Percentiles rank a stretch among this genome's conserved stretches.
Evolutionary conservation across 805 yeast genomes (phyloP).

Genomic region (Debaryomyces maramus): DNA sequence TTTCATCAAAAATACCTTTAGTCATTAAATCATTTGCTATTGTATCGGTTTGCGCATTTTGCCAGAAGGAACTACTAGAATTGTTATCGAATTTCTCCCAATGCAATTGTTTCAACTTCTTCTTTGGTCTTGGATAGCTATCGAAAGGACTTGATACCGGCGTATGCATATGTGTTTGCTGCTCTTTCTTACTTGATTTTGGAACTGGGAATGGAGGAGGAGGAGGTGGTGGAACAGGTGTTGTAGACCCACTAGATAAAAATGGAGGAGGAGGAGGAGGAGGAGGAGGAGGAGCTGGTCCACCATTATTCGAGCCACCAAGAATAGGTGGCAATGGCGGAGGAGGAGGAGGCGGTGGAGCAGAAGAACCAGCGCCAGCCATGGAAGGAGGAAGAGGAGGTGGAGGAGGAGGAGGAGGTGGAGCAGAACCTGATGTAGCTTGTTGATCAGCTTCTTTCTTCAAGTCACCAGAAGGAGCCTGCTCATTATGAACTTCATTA

Average conservation of each 20-base stretch:
- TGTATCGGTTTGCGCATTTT: constrained; percentile 39
- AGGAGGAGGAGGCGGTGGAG: constrained; percentile 23
- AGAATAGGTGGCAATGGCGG: constrained; percentile 18
- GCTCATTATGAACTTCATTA: constrained; percentile 10
- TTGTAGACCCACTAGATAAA: constrained; percentile 14
- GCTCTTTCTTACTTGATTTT: constrained; percentile 4
- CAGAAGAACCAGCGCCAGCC: constrained; percentile 16
- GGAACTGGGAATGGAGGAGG: constrained; percentile 28
- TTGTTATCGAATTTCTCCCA: constrained; percentile 70
- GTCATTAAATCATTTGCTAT: constrained; percentile 52
- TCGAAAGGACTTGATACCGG: constrained; percentile 36
- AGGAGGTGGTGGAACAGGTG: constrained; percentile 23
- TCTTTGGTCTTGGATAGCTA: constrained; percentile 55
- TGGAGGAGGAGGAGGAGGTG: constrained; percentile 29
- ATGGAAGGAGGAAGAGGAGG: constrained; percentile 22
- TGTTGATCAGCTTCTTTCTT: constrained; percentile 3
- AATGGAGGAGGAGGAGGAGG: constrained; percentile 19
- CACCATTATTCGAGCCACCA: constrained; percentile 3
- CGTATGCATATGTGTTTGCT: constrained; percentile 2
- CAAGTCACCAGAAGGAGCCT: constrained; percentile 2
- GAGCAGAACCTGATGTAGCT: constrained; percentile 6
- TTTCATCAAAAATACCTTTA: constrained; percentile 64
- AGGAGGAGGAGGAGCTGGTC: constrained; percentile 15
- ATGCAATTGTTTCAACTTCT: constrained; percentile 72
- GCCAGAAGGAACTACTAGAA: constrained; percentile 66